These are phyloP conservation scores for Neonectria punicea DNA, from an alignment of 2,329 filamentous ascomycete genomes.

Conservation along the genomic window DNA sequence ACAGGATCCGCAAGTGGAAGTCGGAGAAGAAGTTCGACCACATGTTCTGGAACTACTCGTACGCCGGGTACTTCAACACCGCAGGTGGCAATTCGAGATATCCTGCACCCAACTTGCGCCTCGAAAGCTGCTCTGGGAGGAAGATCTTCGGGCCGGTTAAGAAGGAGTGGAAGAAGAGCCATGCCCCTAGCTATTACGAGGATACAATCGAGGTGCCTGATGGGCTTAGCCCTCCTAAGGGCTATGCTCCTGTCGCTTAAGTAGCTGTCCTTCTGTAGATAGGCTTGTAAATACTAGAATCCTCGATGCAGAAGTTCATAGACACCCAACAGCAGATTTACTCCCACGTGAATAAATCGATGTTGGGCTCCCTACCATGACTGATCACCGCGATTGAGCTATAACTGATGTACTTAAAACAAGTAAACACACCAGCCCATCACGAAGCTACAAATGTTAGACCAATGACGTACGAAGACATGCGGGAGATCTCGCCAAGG, in stretches of 20 bases:
- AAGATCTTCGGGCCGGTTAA: slow-evolving; percentile 52
- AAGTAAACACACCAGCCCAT: too few relatives aligned
- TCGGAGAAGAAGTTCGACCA: slow-evolving; percentile 48
- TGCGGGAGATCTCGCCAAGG: slow-evolving; percentile 19
- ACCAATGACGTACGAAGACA: not conserved
- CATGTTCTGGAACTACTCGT: slow-evolving; percentile 64
- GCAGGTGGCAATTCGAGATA: slow-evolving; percentile 48
- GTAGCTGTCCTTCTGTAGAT: slow-evolving; percentile 9
- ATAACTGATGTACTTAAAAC: not conserved
- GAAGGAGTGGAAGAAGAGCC: slow-evolving; percentile 50
- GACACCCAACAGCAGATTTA: not conserved
- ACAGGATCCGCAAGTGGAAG: slow-evolving; percentile 56
- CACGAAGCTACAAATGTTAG: not conserved
- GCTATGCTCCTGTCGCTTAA: slow-evolving; percentile 45
- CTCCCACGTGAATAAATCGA: not conserved
- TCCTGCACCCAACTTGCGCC: slow-evolving; percentile 53
- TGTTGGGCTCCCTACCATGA: not conserved
- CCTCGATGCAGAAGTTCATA: not conserved
- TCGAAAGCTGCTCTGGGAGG: slow-evolving; percentile 46
- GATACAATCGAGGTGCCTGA: slow-evolving; percentile 53
- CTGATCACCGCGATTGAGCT: not conserved
- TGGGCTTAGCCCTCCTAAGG: slow-evolving; percentile 55
- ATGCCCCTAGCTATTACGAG: slow-evolving; percentile 55
- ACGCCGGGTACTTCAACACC: slow-evolving; percentile 60
- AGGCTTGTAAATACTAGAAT: slow-evolving; percentile 2